Evolutionary conservation across 305 asterid species (phyloP).

Genomic region (Ajuga reptans): DNA sequence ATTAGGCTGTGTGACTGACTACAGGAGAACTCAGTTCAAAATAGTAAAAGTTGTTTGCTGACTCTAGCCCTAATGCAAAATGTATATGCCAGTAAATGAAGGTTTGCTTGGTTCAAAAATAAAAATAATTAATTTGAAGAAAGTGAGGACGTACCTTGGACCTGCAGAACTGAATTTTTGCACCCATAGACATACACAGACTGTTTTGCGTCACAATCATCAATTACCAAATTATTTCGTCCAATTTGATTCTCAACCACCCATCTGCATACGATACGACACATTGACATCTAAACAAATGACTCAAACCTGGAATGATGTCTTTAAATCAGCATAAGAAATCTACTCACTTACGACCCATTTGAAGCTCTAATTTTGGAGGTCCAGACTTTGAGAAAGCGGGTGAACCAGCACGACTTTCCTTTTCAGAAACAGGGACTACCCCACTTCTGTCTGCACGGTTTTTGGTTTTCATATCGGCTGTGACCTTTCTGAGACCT

Average conservation of each 20-base stretch:
- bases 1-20: constrained; percentile 6
- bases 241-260: constrained; percentile 95
- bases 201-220: constrained; percentile 87
- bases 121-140: background rate
- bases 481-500: constrained; percentile 94
- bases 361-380: constrained; percentile 91
- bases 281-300: constrained; percentile 18
- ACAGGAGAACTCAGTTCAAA: constrained; percentile 9
- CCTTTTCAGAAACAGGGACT: constrained; percentile 58
- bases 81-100: background rate
- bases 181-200: constrained; percentile 85
- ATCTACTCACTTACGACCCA: constrained; percentile 97
- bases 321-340: background rate
- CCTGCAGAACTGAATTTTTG: constrained; percentile 75
- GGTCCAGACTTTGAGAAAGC: constrained; percentile 70
- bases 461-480: constrained; percentile 92
- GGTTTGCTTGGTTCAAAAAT: background rate
- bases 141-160: constrained; percentile 50
- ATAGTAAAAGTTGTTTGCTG: background rate
- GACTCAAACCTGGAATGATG: constrained; percentile 16
- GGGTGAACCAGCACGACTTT: constrained; percentile 38
- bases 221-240: constrained; percentile 60
- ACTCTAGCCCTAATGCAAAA: background rate
- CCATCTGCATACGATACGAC: constrained; percentile 56
- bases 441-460: constrained; percentile 67